Evolutionary conservation across 2,329 filamentous ascomycete species (phyloP).

Genomic region (Penicillium sp.): DNA sequence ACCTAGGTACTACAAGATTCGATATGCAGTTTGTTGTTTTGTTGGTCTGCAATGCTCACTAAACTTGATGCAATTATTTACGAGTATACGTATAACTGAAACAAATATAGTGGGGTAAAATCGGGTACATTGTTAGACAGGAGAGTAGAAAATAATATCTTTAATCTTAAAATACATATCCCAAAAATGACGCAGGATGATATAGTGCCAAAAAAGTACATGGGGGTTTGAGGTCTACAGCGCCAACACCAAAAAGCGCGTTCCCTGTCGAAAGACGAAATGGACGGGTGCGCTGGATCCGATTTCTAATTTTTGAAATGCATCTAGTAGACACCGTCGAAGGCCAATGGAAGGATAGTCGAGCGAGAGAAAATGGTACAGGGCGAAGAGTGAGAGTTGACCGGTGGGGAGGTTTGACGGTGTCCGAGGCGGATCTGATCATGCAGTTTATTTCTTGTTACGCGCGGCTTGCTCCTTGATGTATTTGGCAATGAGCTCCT

Average conservation of each 20-base stretch:
- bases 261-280: conserved; percentile 7
- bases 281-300: conserved; percentile 1
- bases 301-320: conserved; percentile 2
- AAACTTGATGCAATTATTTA: too few relatives aligned
- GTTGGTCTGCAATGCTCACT: too few relatives aligned
- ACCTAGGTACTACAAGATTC: too few relatives aligned
- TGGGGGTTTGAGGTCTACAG: conserved; percentile 9
- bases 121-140: conserved; percentile 27
- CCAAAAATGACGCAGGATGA: conserved; percentile 21
- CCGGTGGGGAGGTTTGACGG: conserved; percentile 10
- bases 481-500: conserved; percentile 70
- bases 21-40: too few relatives aligned
- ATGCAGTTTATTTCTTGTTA: conserved; percentile 59
- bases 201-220: conserved; percentile 27
- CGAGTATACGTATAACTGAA: too few relatives aligned
- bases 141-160: conserved; percentile 30
- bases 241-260: conserved; percentile 4
- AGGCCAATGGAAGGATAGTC: not conserved
- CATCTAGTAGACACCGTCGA: conserved; percentile 4
- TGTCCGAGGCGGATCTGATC: conserved; percentile 2
- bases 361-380: not conserved
- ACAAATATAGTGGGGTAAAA: not conserved
- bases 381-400: conserved; percentile 13
- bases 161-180: conserved; percentile 28
- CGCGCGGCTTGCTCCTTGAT: conserved; percentile 69